Evolutionary conservation across 2,329 filamentous ascomycete genomes (phyloP).

Genomic region (Geosmithia morbida): DNA sequence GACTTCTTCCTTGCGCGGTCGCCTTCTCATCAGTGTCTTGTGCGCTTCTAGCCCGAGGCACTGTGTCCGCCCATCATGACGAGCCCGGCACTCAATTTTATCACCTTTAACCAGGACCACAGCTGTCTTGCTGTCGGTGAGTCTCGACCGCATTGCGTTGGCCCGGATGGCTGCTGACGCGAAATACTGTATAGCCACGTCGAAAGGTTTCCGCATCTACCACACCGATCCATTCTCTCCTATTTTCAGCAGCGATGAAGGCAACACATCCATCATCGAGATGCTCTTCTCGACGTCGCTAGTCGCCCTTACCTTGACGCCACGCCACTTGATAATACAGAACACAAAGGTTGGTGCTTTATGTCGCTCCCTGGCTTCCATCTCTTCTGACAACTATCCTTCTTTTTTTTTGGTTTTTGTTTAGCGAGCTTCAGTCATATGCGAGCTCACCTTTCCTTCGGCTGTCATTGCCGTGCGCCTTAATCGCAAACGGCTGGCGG

Average conservation of each 20-base stretch:
- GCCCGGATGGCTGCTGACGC: neutral
- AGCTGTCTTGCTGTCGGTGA: slow-evolving; percentile 88
- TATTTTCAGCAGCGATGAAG: slow-evolving; percentile 87
- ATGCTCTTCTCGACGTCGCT: slow-evolving; percentile 98
- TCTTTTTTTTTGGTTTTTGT: slow-evolving; percentile 1
- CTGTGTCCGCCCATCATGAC: slow-evolving; percentile 34
- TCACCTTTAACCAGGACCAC: slow-evolving; percentile 98
- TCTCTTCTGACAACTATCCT: neutral
- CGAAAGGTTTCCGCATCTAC: slow-evolving; percentile 90
- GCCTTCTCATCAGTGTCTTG: neutral
- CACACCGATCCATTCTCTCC: slow-evolving; percentile 93
- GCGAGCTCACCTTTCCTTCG: slow-evolving; percentile 97
- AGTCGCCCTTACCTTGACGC: slow-evolving; percentile 84
- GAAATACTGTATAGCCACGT: slow-evolving; percentile 51
- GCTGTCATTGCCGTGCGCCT: slow-evolving; percentile 86
- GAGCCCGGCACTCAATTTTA: slow-evolving; percentile 75
- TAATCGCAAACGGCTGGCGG: slow-evolving; percentile 85
- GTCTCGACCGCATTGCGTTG: slow-evolving; percentile 14
- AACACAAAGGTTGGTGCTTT: slow-evolving; percentile 69
- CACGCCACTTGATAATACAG: slow-evolving; percentile 83
- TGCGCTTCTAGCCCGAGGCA: neutral
- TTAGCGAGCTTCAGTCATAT: slow-evolving; percentile 67
- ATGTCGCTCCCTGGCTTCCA: no score
- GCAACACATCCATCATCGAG: slow-evolving; percentile 90
- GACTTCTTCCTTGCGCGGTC: neutral